phyloP scores from a whole-genome alignment of 495 filamentous ascomycete genomes.

The Hypoxylon fragiforme region DNA sequence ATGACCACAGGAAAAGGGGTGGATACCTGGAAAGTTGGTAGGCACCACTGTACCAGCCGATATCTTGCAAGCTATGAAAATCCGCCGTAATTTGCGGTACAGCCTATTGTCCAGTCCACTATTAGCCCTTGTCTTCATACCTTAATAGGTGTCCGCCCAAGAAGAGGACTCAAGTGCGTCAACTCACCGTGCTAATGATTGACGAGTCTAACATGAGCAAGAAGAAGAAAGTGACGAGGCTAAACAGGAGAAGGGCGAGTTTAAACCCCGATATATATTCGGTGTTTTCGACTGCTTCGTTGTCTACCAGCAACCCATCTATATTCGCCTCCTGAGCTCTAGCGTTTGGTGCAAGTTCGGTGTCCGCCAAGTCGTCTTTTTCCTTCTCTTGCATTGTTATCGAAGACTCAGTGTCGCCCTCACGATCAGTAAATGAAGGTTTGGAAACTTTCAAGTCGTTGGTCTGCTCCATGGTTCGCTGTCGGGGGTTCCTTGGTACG shows the following conservation, averaged over 20 bases:
- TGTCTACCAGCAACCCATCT: constrained; percentile 1
- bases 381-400: constrained; percentile 15
- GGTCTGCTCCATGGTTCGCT: constrained; percentile 8
- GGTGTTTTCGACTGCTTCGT: constrained; percentile 12
- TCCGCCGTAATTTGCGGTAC: constrained; percentile 47
- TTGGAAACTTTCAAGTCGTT: constrained; percentile 3
- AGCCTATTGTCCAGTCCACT: constrained; percentile 28
- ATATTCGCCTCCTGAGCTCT: constrained; percentile 1
- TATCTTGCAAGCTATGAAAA: constrained; percentile 48
- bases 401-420: constrained; percentile 7
- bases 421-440: not conserved
- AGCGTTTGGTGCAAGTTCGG: not conserved
- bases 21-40: constrained; percentile 43
- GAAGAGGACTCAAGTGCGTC: too few species aligned
- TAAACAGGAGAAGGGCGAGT: constrained; percentile 29
- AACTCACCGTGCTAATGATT: constrained; percentile 51
- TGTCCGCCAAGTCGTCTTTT: not conserved
- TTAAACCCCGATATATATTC: constrained; percentile 33
- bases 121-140: constrained; percentile 4
- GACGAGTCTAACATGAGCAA: constrained; percentile 54
- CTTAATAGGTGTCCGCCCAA: too few species aligned
- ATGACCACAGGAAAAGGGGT: not conserved
- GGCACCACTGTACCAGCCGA: constrained; percentile 57
- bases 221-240: constrained; percentile 49
- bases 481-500: not conserved